Percentiles rank a stretch among this genome's conserved stretches.
phyloP scores from a whole-genome alignment of 352 stramenopile genomes.

The Blastocystis sp. region DNA sequence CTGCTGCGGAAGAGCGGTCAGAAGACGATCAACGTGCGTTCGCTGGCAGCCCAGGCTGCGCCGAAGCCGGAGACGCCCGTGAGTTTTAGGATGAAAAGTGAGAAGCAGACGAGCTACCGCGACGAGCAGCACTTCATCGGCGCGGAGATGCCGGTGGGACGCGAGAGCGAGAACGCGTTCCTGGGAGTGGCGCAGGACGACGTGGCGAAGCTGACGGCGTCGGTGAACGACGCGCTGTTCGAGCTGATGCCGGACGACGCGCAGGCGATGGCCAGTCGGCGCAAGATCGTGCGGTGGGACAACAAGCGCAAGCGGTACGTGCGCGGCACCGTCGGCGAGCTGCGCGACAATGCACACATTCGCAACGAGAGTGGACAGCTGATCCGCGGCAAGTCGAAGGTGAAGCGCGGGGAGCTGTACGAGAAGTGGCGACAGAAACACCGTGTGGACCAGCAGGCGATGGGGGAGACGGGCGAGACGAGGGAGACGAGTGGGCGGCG shows the following conservation, averaged over 20 bases:
- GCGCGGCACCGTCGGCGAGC: constrained; percentile 77
- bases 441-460: background rate
- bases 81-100: background rate
- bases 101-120: constrained; percentile 12
- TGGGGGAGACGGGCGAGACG: background rate
- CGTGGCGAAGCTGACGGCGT: background rate
- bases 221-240: constrained; percentile 17
- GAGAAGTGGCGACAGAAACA: constrained; percentile 77
- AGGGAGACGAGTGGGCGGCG: constrained; percentile 3
- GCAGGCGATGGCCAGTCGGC: constrained; percentile 88
- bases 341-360: constrained; percentile 68
- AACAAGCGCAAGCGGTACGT: constrained; percentile 90
- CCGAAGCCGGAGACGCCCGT: background rate
- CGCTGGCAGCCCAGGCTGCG: background rate
- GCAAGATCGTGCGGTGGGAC: constrained; percentile 95
- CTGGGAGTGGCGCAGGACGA: constrained; percentile 6
- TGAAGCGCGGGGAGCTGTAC: constrained; percentile 73
- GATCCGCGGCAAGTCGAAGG: constrained; percentile 58
- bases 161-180: background rate
- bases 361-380: constrained; percentile 73
- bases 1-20: constrained; percentile 73
- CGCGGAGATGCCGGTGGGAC: background rate
- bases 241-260: constrained; percentile 62
- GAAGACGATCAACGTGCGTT: background rate
- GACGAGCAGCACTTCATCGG: constrained; percentile 14